Percentiles rank a stretch among this genome's conserved stretches.
Conservation (phyloP, 2,329 filamentous ascomycete species). For the Fusarium haematococcum region DNA sequence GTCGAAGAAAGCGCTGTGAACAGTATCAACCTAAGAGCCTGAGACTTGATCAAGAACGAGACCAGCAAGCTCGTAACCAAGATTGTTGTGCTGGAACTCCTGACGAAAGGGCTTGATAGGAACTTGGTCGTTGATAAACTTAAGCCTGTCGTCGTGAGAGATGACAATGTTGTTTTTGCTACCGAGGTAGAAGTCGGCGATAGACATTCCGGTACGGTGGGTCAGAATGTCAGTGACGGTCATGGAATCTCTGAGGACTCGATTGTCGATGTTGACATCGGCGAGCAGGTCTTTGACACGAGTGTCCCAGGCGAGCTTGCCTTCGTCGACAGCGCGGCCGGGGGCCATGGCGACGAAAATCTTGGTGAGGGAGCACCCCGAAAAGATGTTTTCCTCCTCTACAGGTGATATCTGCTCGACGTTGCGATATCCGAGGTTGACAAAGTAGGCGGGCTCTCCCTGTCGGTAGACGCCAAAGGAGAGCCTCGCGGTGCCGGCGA, state of each 20-base stretch:
- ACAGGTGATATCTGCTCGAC: conserved; percentile 21
- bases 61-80: conserved; percentile 29
- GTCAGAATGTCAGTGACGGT: conserved; percentile 41
- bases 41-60: too few relatives aligned
- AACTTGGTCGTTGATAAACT: conserved; percentile 1
- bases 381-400: conserved; percentile 42
- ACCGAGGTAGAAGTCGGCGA: conserved; percentile 16
- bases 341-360: conserved; percentile 32
- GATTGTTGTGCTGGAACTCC: conserved; percentile 44
- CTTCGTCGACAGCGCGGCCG: neutral
- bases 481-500: conserved; percentile 18
- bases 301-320: conserved; percentile 39
- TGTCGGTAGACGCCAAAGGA: conserved; percentile 42
- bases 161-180: conserved; percentile 15
- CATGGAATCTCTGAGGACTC: conserved; percentile 25
- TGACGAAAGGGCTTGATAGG: neutral
- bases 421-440: conserved; percentile 42
- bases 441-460: conserved; percentile 24
- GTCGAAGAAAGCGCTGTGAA: conserved; percentile 21
- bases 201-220: conserved; percentile 39
- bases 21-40: too few relatives aligned
- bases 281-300: conserved; percentile 39
- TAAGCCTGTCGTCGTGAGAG: neutral
- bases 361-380: conserved; percentile 44
- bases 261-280: conserved; percentile 34